Evolutionary conservation across 163 green algal genomes (phyloP).

Genomic region (Scenedesmus sp.): DNA sequence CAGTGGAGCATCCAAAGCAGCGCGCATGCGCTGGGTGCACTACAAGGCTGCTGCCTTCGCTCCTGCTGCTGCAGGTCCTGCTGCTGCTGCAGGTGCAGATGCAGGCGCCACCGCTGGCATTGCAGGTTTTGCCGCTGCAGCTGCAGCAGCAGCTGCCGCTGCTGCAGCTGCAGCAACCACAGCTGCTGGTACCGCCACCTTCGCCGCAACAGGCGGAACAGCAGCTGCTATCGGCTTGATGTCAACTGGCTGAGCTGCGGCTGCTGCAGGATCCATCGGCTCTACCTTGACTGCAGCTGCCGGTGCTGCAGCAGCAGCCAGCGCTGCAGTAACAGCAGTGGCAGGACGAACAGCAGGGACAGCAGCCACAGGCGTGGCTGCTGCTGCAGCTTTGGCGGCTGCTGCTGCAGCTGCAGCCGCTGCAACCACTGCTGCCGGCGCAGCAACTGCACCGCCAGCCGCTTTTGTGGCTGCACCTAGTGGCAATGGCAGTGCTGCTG

Average conservation of each 20-base stretch:
- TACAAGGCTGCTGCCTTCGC: not conserved
- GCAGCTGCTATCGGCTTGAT: not conserved
- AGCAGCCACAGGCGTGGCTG: not conserved
- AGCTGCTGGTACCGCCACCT: not conserved
- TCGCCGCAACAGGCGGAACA: not conserved
- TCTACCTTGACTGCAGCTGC: conserved; percentile 17
- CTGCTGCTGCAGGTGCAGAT: not conserved
- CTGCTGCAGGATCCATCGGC: conserved; percentile 14
- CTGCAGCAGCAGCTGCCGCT: not conserved
- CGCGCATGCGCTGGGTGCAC: not conserved
- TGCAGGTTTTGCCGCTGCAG: not conserved
- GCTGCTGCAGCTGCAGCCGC: conserved; percentile 4
- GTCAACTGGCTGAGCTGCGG: not conserved
- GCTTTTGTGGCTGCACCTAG: not conserved
- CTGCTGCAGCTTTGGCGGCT: not conserved
- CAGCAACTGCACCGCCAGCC: not conserved
- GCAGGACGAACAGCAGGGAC: not conserved
- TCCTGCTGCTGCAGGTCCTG: not conserved
- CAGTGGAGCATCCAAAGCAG: too few relatives aligned
- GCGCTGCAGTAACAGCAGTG: not conserved
- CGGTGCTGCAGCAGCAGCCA: conserved; percentile 12
- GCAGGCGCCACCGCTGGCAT: not conserved
- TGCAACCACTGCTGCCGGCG: not conserved
- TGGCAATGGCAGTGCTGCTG: conserved; percentile 14
- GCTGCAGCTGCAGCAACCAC: conserved; percentile 1